Percentiles rank a stretch among this genome's conserved stretches.
Conservation (phyloP, 2,329 filamentous ascomycete species). For the Pseudogymnoascus sp. region DNA sequence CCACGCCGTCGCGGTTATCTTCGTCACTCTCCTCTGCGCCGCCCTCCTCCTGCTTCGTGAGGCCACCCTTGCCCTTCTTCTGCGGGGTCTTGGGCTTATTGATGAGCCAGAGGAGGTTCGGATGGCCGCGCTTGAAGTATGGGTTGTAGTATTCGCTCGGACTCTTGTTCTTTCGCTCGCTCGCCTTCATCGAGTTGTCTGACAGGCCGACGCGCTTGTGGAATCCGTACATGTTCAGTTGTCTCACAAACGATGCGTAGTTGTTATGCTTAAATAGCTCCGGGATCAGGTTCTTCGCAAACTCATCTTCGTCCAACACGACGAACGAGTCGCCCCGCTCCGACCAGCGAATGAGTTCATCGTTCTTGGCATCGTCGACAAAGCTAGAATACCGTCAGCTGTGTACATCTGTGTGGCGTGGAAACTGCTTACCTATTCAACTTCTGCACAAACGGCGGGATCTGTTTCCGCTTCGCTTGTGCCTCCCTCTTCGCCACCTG, state of each 20-base stretch:
- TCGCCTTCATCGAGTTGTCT: constrained; percentile 96
- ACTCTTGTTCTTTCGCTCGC: constrained; percentile 94
- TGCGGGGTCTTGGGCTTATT: constrained; percentile 76
- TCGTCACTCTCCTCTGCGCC: constrained; percentile 68
- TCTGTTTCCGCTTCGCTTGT: constrained; percentile 85
- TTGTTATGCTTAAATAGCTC: constrained; percentile 77
- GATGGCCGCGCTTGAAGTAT: constrained; percentile 88
- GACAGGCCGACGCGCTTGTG: constrained; percentile 76
- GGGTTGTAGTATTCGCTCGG: constrained; percentile 97
- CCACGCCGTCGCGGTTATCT: constrained; percentile 41
- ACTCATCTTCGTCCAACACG: constrained; percentile 90
- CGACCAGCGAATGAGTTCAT: constrained; percentile 93
- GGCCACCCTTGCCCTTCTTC: constrained; percentile 44
- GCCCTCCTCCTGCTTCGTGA: constrained; percentile 55
- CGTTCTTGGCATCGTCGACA: constrained; percentile 86
- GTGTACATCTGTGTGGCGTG: constrained; percentile 17
- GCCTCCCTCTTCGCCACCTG: constrained; percentile 79
- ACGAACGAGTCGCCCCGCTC: constrained; percentile 95
- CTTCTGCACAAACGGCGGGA: constrained; percentile 96
- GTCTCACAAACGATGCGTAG: constrained; percentile 70
- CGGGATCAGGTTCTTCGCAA: constrained; percentile 66
- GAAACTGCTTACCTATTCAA: constrained; percentile 71
- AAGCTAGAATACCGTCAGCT: constrained; percentile 55
- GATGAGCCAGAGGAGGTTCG: constrained; percentile 90
- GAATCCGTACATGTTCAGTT: constrained; percentile 61